These are phyloP conservation scores for Annulohypoxylon bovei DNA, from an alignment of 495 filamentous ascomycete species.

Conservation along the genomic window DNA sequence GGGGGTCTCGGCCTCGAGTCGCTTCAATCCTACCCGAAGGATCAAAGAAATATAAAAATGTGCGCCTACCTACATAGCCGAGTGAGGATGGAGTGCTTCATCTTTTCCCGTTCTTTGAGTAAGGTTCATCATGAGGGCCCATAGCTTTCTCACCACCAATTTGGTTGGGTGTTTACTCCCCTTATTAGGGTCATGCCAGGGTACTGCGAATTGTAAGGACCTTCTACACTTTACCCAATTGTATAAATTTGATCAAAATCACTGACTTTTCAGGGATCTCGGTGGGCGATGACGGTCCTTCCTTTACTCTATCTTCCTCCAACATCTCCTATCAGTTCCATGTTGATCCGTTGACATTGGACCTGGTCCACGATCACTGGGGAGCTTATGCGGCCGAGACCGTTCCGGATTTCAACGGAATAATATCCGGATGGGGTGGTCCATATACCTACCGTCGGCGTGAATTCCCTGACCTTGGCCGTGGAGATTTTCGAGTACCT, in stretches of 20 bases:
- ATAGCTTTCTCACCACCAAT: conserved; percentile 9
- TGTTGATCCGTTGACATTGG: conserved; percentile 59
- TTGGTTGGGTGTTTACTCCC: conserved; percentile 35
- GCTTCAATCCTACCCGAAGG: conserved; percentile 22
- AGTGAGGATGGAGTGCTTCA: background rate
- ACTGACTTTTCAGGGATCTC: conserved; percentile 52
- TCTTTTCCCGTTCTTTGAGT: background rate
- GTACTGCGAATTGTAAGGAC: conserved; percentile 38
- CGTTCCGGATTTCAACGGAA: conserved; percentile 41
- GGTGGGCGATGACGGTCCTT: conserved; percentile 51
- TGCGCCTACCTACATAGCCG: background rate
- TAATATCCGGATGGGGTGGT: conserved; percentile 59
- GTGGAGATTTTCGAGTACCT: conserved; percentile 64
- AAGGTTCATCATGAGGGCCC: conserved; percentile 20
- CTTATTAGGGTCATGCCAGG: conserved; percentile 36
- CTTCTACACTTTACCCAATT: background rate
- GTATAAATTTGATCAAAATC: conserved; percentile 33
- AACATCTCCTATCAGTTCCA: conserved; percentile 65
- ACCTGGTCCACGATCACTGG: conserved; percentile 64
- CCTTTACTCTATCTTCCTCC: conserved; percentile 60
- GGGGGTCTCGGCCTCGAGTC: conserved; percentile 9
- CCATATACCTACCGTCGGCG: conserved; percentile 58
- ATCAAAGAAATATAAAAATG: conserved; percentile 14
- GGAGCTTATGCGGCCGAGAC: conserved; percentile 58
- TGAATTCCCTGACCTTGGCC: conserved; percentile 65